phyloP scores from a whole-genome alignment of 345 rosid species.

The Eucalyptus sp. region DNA sequence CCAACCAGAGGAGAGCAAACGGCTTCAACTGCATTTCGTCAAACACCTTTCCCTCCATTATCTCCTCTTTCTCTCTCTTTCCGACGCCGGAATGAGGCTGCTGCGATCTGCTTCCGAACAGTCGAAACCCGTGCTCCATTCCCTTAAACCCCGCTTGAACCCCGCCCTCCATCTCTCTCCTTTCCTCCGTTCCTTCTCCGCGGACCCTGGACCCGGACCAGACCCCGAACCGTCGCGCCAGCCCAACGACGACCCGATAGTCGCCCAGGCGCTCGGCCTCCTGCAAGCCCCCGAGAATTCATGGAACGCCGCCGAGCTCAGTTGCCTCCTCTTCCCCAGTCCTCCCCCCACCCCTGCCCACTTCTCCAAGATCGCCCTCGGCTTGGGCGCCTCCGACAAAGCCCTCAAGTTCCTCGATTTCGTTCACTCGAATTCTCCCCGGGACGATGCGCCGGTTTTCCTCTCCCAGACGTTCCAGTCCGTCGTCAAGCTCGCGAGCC shows the following conservation, averaged over 20 bases:
- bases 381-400: slow-evolving; percentile 30
- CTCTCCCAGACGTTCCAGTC: slow-evolving; percentile 47
- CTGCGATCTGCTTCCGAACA: background rate
- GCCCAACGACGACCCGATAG: slow-evolving; percentile 9
- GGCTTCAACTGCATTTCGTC: background rate
- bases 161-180: background rate
- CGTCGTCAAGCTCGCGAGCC: slow-evolving; percentile 34
- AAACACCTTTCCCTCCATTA: background rate
- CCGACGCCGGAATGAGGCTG: background rate
- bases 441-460: slow-evolving; percentile 2
- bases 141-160: background rate
- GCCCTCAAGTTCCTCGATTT: slow-evolving; percentile 51
- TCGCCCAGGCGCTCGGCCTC: slow-evolving; percentile 24
- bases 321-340: slow-evolving; percentile 25
- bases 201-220: background rate
- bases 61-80: background rate
- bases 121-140: background rate
- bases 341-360: slow-evolving; percentile 19
- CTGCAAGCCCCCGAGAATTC: slow-evolving; percentile 33
- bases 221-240: background rate
- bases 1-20: background rate
- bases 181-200: slow-evolving; percentile 14
- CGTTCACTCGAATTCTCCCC: slow-evolving; percentile 17
- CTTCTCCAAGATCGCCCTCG: slow-evolving; percentile 36
- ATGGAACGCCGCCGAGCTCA: slow-evolving; percentile 38